Base-by-base conservation (phyloP, 2,329 filamentous ascomycete genomes). In the Harringtonia lauricola region DNA sequence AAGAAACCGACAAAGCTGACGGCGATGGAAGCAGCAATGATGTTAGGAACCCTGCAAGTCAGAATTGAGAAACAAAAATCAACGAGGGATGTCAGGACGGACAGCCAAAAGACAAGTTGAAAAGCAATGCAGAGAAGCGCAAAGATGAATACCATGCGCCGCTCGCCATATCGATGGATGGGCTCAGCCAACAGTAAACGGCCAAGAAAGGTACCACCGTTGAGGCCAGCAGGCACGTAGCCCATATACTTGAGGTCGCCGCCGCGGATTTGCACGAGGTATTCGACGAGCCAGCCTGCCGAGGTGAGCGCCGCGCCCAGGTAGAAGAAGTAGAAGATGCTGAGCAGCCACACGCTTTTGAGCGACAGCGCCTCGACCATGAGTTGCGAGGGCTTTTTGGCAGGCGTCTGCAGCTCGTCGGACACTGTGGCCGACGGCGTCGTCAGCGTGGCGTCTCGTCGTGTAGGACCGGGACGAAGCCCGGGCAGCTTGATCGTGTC, bases 251-350 rank as follows among this genome's bases (percentile, higher is more conserved):
- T 63, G 1, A 82, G 59, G 2, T 72, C 61, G 1, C 76, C 77
- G 3, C 71, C 61, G 0, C 78, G 71, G n/a, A 76, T 73, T 3
- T 68, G 66, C 8, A 81, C 71, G 3, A 83, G 65, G 44, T 77
- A 83, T 49, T 81, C 75, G 2, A 82, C 77, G 0, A 81, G 70
- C 79, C 77, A 83, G 1, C 79, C 76, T 47, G 62, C 57, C 0
- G 74, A 70, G 0, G 77, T 81, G 2, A 78, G 67, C 2, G 54
- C 56, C 0, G 67, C 70, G 0, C 79, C 78, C 0, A 82, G 61
- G 41, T 74, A 72, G 55, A 81, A 79, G 59, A 81, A 81, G 59
- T 75, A 82, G 56, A 79, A 81, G 2, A 78, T 43, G 39, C 75
- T 76, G 3, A 82, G 54, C 0, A 78, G 55, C 72, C 36, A 7